Evolutionary conservation across 73 alveolate species (phyloP), one percentile per base, ranked within the genome.

Genomic region (Stentor roeselii): DNA sequence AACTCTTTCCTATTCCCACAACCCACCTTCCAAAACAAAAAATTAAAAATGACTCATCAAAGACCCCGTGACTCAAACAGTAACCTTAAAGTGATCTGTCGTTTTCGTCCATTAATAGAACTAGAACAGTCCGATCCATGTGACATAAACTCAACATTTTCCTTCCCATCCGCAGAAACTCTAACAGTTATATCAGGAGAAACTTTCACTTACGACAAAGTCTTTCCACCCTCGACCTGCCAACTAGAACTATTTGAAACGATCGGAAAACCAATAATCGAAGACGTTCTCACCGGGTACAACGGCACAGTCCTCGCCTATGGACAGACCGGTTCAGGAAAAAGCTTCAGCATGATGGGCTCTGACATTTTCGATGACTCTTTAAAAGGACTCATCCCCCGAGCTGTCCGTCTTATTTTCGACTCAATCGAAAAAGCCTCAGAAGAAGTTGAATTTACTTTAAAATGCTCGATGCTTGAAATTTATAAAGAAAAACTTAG

Each of bases 311-410:
- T 86, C 93, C 92, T 95, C 42, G 97, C 98, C 3, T 95, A 95
- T 88, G 99, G 99, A 0, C 95, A 95, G 85, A 93, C 97, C 30
- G 99, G 99, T 2, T 83, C 95, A 39, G 99, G 99, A 1, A 95
- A 95, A 84, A 93, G 98, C 21, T 93, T 59, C 84, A 93, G 98
- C 2, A 95, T 95, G 97, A 91, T 88, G 92, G 99, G 99, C 0
- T 84, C 88, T 35, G 94, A 91, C 86, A 59, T 92, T 59, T 87
- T 59, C 75, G 97, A 95, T 83, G 91, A 75, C 39, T 82, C 85
- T 14, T 34, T 35, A 15, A 88, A 86, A 86, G 98, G 98, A 3
- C 84, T 94, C 14, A 86, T 94, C 21, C 97, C 97, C 3, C 92
- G 98, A 88, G 92, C 92, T 37, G 85, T 83, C 42, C 59, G 37